Percentiles rank a stretch among this genome's conserved stretches.
These are phyloP conservation scores for Apiotrichum porosum DNA, from an alignment of 1,284 basidiomycete species.

Conservation along the genomic window DNA sequence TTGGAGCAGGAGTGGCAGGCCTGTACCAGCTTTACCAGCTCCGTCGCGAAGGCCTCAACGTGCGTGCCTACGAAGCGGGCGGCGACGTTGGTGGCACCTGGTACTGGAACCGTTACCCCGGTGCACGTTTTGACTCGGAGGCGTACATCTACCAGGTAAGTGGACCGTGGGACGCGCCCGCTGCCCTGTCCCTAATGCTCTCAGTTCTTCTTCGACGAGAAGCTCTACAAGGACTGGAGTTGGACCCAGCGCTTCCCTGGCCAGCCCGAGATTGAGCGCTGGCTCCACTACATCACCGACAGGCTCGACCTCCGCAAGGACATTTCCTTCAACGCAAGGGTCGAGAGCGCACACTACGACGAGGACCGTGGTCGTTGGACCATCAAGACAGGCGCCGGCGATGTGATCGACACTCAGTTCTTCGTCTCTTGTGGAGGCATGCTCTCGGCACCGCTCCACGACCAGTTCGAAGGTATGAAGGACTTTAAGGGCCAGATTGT, in stretches of 20 bases:
- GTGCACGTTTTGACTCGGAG: slow-evolving; percentile 13
- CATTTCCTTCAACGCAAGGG: slow-evolving; percentile 10
- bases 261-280: slow-evolving; percentile 14
- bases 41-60: slow-evolving; percentile 8
- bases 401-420: slow-evolving; percentile 11
- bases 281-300: slow-evolving; percentile 13
- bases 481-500: slow-evolving; percentile 13
- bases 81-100: slow-evolving; percentile 14
- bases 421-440: slow-evolving; percentile 14
- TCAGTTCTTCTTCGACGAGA: slow-evolving; percentile 10
- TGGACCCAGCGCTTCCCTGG: slow-evolving; percentile 17
- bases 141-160: slow-evolving; percentile 3
- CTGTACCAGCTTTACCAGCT: slow-evolving; percentile 17
- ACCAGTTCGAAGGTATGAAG: slow-evolving; percentile 7
- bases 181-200: too few species aligned
- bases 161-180: too few species aligned
- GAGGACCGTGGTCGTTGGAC: slow-evolving; percentile 5
- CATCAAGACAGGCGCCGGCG: slow-evolving; percentile 9
- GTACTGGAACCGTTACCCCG: slow-evolving; percentile 19
- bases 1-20: slow-evolving; percentile 15
- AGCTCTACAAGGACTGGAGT: slow-evolving; percentile 14
- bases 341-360: slow-evolving; percentile 6
- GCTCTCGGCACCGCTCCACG: slow-evolving; percentile 6
- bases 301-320: slow-evolving; percentile 14
- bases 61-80: slow-evolving; percentile 5